Evolutionary conservation across 352 stramenopile species (phyloP), one percentile per base, ranked within the genome.

Genomic region (Peronospora belbahrii): DNA sequence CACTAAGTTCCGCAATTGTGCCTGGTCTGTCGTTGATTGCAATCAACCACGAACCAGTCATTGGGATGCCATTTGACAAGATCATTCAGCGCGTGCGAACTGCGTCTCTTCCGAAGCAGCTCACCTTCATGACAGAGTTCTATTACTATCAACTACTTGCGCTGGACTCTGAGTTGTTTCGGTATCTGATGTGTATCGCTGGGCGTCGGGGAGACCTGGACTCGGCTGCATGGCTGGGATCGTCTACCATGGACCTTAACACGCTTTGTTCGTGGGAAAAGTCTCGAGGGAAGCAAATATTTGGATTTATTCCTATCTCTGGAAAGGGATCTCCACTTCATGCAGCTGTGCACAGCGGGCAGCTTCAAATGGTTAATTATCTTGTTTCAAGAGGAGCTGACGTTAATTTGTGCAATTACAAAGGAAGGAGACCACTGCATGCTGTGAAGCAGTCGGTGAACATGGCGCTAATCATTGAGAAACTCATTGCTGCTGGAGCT

Each of bases 91-190:
- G 59, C 4, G 48, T 90, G 2, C 74, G 78, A 20, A 71, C 69
- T 6, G 83, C 83, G 4, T 30, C 66, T 5, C 51, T 94, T 13
- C 83, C 83, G 0, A 94, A 94, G 52, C 74, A 74, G 8, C 53
- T 94, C 17, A 88, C 75, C 4, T 94, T 94, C 42, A 66, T 94
- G 54, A 77, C 74, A 6, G 79, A 90, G 40, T 85, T 89, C 52
- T 89, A 84, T 48, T 89, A 92, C 59, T 89, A 94, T 46, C 72
- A 88, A 48, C 44, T 91, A 31, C 52, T 89, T 13, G 80, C 76
- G 4, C 59, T 89, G 9, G 80, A 90, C 45, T 48, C 39, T 20
- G 73, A 92, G 28, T 87, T 91, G 77, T 85, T 83, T 53, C 74
- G 74, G 40, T 92, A 91, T 46, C 47, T 92, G 10, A 55, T 76